Conservation (phyloP, 495 filamentous ascomycete species). For the Penicillium verhagenii region DNA sequence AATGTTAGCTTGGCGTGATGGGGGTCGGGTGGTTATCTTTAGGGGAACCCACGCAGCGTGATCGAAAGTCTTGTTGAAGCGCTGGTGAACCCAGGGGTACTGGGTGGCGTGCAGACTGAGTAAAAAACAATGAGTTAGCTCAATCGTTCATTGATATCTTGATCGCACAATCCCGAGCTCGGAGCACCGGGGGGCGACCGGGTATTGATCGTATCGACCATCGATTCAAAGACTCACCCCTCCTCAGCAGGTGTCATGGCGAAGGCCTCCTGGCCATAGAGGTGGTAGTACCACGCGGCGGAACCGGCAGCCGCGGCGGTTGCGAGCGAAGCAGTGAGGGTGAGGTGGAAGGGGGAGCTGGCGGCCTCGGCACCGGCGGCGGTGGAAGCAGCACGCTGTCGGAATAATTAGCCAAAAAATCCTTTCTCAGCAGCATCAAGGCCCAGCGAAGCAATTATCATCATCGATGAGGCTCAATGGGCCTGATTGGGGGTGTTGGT, state of each 20-base stretch:
- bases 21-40: neutral
- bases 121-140: constrained; percentile 14
- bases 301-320: constrained; percentile 83
- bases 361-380: constrained; percentile 48
- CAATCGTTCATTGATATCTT: constrained; percentile 1
- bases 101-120: constrained; percentile 80
- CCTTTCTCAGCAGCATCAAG: neutral
- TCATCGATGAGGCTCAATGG: constrained; percentile 32
- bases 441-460: constrained; percentile 31
- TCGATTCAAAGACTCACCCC: constrained; percentile 71
- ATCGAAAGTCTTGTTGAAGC: constrained; percentile 93
- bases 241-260: constrained; percentile 94
- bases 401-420: constrained; percentile 25
- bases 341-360: constrained; percentile 59
- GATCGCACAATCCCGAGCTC: constrained; percentile 30
- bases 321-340: constrained; percentile 76
- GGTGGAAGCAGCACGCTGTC: constrained; percentile 48
- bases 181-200: constrained; percentile 29
- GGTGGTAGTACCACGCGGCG: constrained; percentile 92
- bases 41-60: constrained; percentile 76
- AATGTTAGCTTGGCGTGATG: constrained; percentile 30
- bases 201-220: constrained; percentile 11
- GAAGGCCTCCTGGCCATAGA: constrained; percentile 82
- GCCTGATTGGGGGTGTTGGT: constrained; percentile 19
- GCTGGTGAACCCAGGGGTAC: constrained; percentile 94